These are phyloP conservation scores for Xylaria acuta DNA, from an alignment of 495 filamentous ascomycete genomes.

Conservation along the genomic window DNA sequence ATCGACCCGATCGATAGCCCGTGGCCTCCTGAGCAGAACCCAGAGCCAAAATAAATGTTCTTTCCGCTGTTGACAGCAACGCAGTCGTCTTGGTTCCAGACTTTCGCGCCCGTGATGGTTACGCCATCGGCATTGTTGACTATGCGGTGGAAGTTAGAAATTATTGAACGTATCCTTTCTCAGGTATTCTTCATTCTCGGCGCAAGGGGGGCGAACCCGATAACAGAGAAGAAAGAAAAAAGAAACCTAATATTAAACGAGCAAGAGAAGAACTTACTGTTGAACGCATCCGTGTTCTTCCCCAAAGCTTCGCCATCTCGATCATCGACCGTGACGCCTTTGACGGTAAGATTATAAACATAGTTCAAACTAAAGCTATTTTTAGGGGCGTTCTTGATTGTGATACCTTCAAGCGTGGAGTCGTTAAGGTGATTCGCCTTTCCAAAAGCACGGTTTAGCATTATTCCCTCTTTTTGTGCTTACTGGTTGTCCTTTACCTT, in stretches of 20 bases:
- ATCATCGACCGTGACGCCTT: slow-evolving; percentile 61
- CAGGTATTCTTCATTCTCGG: neutral
- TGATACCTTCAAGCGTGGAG: slow-evolving; percentile 44
- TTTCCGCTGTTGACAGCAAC: slow-evolving; percentile 61
- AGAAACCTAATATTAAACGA: neutral
- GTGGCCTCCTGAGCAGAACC: slow-evolving; percentile 57
- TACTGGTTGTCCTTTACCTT: slow-evolving; percentile 20
- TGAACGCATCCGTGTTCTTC: slow-evolving; percentile 68
- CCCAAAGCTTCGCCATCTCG: slow-evolving; percentile 54
- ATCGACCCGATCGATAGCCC: slow-evolving; percentile 67
- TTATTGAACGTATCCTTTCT: neutral
- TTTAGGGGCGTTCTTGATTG: slow-evolving; percentile 58
- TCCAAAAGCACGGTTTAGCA: neutral
- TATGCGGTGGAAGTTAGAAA: neutral
- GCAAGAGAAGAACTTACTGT: slow-evolving; percentile 49
- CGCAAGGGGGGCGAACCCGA: neutral
- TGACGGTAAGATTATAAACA: slow-evolving; percentile 51
- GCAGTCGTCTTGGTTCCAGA: slow-evolving; percentile 65
- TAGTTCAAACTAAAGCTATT: slow-evolving; percentile 62
- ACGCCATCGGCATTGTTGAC: slow-evolving; percentile 41
- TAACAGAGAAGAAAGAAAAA: neutral
- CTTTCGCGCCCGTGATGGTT: slow-evolving; percentile 54
- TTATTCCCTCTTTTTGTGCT: neutral
- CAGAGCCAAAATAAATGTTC: slow-evolving; percentile 40
- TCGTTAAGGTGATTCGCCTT: slow-evolving; percentile 51